A percentile compares a stretch with the other conserved stretches of the same genome.
These are phyloP conservation scores for Pseudogymnoascus sp. DNA, from an alignment of 2,329 filamentous ascomycete species.

Conservation along the genomic window DNA sequence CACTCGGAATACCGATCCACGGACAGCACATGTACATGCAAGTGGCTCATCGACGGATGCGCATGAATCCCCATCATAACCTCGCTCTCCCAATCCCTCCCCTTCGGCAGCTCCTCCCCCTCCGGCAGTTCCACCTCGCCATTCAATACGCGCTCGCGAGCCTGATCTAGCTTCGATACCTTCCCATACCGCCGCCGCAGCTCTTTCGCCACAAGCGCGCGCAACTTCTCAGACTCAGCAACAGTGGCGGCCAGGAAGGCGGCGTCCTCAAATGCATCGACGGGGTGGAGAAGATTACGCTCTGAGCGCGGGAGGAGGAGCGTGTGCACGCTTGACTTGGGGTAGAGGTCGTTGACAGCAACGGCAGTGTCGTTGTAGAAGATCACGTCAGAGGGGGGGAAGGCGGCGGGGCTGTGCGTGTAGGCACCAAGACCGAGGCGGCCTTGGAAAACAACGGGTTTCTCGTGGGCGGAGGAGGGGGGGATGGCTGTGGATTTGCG, in stretches of 20 bases:
- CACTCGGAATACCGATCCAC: slow-evolving; percentile 67
- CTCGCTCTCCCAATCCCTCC: slow-evolving; percentile 71
- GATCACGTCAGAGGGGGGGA: slow-evolving; percentile 53
- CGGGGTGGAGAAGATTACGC: slow-evolving; percentile 62
- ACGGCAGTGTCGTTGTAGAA: slow-evolving; percentile 64
- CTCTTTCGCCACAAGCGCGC: slow-evolving; percentile 62
- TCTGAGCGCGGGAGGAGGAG: slow-evolving; percentile 75
- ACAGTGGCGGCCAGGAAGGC: slow-evolving; percentile 60
- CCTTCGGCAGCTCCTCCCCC: slow-evolving; percentile 50
- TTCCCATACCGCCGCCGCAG: slow-evolving; percentile 61
- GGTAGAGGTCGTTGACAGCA: slow-evolving; percentile 74
- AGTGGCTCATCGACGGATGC: slow-evolving; percentile 81
- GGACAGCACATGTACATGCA: slow-evolving; percentile 84
- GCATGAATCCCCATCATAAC: slow-evolving; percentile 77
- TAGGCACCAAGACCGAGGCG: slow-evolving; percentile 62
- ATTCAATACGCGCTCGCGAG: slow-evolving; percentile 58
- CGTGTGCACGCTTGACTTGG: slow-evolving; percentile 77
- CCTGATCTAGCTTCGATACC: slow-evolving; percentile 54
- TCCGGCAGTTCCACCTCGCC: slow-evolving; percentile 45
- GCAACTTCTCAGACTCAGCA: slow-evolving; percentile 54
- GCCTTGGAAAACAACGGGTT: slow-evolving; percentile 35
- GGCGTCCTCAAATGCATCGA: slow-evolving; percentile 65
- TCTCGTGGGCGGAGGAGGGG: slow-evolving; percentile 13
- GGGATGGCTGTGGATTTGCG: slow-evolving; percentile 16
- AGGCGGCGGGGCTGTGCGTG: slow-evolving; percentile 53